Evolutionary conservation across 495 filamentous ascomycete genomes (phyloP).

Genomic region (Elasticomyces elasticus): DNA sequence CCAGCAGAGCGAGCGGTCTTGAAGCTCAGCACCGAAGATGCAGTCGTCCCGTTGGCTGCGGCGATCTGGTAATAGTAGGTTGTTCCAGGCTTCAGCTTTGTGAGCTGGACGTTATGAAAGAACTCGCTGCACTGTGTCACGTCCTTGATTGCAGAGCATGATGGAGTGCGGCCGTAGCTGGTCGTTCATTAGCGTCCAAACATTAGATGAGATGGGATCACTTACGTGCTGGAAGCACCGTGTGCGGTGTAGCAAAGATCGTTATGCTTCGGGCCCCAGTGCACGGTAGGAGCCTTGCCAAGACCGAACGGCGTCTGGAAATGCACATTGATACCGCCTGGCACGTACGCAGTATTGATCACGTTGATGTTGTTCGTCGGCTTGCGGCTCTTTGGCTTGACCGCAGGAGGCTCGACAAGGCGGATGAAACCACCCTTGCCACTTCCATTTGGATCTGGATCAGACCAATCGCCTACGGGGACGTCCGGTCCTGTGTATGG

Average conservation of each 20-base stretch:
- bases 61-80: conserved; percentile 43
- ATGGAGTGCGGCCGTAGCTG: conserved; percentile 44
- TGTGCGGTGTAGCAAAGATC: conserved; percentile 28
- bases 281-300: conserved; percentile 33
- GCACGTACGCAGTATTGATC: conserved; percentile 41
- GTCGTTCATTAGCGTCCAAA: neutral
- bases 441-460: conserved; percentile 42
- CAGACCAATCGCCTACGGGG: conserved; percentile 42
- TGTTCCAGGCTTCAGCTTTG: conserved; percentile 36
- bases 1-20: conserved; percentile 31
- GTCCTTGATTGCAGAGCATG: conserved; percentile 36
- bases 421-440: conserved; percentile 44
- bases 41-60: conserved; percentile 12
- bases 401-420: conserved; percentile 46
- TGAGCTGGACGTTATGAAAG: conserved; percentile 41
- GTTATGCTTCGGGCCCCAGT: conserved; percentile 32
- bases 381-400: conserved; percentile 33
- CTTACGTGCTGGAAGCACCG: conserved; percentile 34
- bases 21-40: conserved; percentile 25
- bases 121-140: conserved; percentile 45
- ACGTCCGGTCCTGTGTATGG: conserved; percentile 42
- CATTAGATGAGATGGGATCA: neutral
- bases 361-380: conserved; percentile 47
- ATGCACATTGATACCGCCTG: conserved; percentile 42
- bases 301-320: conserved; percentile 47